A percentile compares a stretch with the other conserved stretches of the same genome.
Conservation (phyloP, 176 grass and related monocot genomes). For the Aegilops bicornis region DNA sequence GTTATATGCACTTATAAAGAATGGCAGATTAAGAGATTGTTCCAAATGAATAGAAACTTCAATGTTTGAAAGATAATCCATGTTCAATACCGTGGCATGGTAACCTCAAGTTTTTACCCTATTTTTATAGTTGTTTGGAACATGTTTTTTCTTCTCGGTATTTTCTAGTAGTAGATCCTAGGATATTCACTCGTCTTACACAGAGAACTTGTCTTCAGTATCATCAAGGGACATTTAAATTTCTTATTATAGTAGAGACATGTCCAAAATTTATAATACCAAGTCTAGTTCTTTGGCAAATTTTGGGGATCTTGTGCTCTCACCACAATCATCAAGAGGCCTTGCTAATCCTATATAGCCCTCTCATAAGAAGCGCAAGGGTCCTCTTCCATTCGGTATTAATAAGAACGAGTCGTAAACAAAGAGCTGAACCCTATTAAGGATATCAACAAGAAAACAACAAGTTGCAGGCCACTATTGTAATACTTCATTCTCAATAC, state of each 20-base stretch:
- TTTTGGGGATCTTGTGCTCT: background rate
- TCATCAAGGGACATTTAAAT: constrained; percentile 8
- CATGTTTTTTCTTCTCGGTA: no score
- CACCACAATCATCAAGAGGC: background rate
- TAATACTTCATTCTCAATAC: no score
- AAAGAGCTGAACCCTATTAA: constrained; percentile 22
- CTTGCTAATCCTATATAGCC: constrained; percentile 40
- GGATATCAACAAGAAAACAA: constrained; percentile 22
- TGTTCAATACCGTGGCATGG: no score
- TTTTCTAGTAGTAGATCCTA: no score
- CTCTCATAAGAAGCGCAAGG: constrained; percentile 66
- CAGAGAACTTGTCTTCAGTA: background rate
- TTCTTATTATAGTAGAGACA: constrained; percentile 35
- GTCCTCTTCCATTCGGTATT: constrained; percentile 45
- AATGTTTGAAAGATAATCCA: no score
- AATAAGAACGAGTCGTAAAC: constrained; percentile 24
- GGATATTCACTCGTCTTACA: no score
- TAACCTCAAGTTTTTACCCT: no score
- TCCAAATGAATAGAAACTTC: no score
- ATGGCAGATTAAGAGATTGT: no score
- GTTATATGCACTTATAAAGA: no score
- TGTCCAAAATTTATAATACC: constrained; percentile 45
- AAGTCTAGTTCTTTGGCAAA: constrained; percentile 41
- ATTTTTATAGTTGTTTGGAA: no score
- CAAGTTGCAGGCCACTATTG: background rate